A percentile compares a stretch with the other conserved stretches of the same genome.
Evolutionary conservation across 106 monocot genomes (phyloP).

Genomic region (Dendrobium huoshanense): DNA sequence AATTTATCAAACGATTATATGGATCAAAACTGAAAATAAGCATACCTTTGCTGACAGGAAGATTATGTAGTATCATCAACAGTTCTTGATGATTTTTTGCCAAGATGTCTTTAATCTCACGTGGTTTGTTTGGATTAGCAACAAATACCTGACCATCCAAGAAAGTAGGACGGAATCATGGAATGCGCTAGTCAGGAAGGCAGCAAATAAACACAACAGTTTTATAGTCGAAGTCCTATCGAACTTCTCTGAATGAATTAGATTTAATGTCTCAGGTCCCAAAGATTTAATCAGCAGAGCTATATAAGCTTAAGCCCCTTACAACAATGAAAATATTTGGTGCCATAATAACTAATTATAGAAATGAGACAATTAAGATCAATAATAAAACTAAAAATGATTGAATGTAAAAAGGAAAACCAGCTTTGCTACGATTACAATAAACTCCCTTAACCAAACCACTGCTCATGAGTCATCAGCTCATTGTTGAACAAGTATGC

Average conservation of each 20-base stretch:
- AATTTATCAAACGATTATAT: not conserved
- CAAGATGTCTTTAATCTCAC: slow-evolving; percentile 41
- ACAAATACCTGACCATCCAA: slow-evolving; percentile 50
- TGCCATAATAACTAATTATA: not conserved
- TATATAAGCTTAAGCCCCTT: not conserved
- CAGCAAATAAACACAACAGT: not conserved
- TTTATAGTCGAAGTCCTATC: not conserved
- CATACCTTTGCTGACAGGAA: slow-evolving; percentile 58
- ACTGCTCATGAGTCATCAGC: not conserved
- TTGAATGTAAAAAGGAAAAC: not conserved
- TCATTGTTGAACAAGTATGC: not conserved
- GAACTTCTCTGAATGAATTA: not conserved
- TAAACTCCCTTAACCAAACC: not conserved
- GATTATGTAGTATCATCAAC: slow-evolving; percentile 45
- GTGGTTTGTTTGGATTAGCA: slow-evolving; percentile 70
- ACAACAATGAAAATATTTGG: not conserved
- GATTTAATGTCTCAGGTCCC: not conserved
- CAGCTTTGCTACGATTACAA: not conserved
- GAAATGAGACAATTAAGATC: not conserved
- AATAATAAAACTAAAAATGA: not conserved
- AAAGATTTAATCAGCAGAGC: not conserved
- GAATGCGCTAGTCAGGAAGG: not conserved
- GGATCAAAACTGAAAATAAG: not conserved
- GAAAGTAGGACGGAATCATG: not conserved
- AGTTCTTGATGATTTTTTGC: slow-evolving; percentile 35